Evolutionary conservation across 352 stramenopile species (phyloP).

Genomic region (Aphanomyces stellatus): DNA sequence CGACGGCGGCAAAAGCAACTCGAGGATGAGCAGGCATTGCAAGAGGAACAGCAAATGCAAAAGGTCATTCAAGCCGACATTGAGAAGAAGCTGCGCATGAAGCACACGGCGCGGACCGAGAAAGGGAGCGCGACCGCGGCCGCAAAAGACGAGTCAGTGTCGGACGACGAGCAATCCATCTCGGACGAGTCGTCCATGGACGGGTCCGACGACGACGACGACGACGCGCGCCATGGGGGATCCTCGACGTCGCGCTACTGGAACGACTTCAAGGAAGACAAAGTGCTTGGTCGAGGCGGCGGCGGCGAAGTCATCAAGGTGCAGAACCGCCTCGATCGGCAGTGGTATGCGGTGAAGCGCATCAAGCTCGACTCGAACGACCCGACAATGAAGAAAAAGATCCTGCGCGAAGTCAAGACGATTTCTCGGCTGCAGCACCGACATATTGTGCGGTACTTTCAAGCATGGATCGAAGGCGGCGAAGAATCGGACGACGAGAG

Average conservation of each 20-base stretch:
- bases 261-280: slow-evolving; percentile 79
- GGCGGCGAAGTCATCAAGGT: slow-evolving; percentile 81
- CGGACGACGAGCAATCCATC: not conserved
- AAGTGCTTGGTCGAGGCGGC: slow-evolving; percentile 67
- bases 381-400: slow-evolving; percentile 92
- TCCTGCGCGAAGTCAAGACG: slow-evolving; percentile 92
- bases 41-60: slow-evolving; percentile 66
- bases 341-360: slow-evolving; percentile 83
- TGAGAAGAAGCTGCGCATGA: slow-evolving; percentile 45
- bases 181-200: not conserved
- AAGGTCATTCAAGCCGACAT: slow-evolving; percentile 70
- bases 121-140: slow-evolving; percentile 12
- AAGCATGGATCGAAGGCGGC: slow-evolving; percentile 77
- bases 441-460: slow-evolving; percentile 94
- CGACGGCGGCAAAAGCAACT: slow-evolving; percentile 36
- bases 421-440: slow-evolving; percentile 95
- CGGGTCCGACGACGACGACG: slow-evolving; percentile 6
- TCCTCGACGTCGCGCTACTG: slow-evolving; percentile 70
- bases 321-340: slow-evolving; percentile 68
- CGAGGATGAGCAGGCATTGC: slow-evolving; percentile 50
- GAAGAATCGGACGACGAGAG: slow-evolving; percentile 29
- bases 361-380: slow-evolving; percentile 78
- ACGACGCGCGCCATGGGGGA: slow-evolving; percentile 20
- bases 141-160: not conserved
- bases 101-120: slow-evolving; percentile 34